Evolutionary conservation across 345 rosid genomes (phyloP).

Genomic region (Gossypium raimondii): DNA sequence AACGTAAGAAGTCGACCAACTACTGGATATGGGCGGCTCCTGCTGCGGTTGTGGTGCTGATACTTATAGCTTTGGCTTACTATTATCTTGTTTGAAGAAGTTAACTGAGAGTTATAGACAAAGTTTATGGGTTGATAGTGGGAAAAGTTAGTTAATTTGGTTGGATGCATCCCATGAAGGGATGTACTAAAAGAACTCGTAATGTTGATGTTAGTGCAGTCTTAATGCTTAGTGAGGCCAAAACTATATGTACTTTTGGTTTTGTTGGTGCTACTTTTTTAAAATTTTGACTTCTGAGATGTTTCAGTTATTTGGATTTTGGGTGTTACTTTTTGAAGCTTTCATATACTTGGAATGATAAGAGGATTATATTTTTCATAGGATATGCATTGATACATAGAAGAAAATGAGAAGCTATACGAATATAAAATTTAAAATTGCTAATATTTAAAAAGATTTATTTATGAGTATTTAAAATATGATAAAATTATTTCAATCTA

Average conservation of each 20-base stretch:
- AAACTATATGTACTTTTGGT: slow-evolving; percentile 18
- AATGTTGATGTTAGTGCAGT: slow-evolving; percentile 28
- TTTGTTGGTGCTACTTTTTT: neutral
- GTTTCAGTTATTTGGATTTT: neutral
- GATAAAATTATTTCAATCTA: no score
- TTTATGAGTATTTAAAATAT: no score
- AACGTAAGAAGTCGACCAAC: slow-evolving; percentile 67
- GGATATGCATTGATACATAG: no score
- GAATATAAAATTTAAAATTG: no score
- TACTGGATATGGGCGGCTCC: slow-evolving; percentile 72
- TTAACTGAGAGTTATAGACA: slow-evolving; percentile 16
- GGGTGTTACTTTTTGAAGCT: neutral
- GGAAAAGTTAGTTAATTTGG: slow-evolving; percentile 24
- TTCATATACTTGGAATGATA: no score
- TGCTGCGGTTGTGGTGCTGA: slow-evolving; percentile 46
- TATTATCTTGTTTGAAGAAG: slow-evolving; percentile 38
- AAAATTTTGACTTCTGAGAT: slow-evolving; percentile 28
- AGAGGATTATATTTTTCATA: no score
- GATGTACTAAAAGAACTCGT: slow-evolving; percentile 39
- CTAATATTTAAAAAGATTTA: no score
- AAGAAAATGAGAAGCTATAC: no score
- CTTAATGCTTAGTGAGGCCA: slow-evolving; percentile 9
- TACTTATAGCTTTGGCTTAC: slow-evolving; percentile 50
- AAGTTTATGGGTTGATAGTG: slow-evolving; percentile 23
- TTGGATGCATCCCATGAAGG: slow-evolving; percentile 27